Evolutionary conservation across 192 early-diverging fungal species (phyloP).

Genomic region (Pilaira anomala): DNA sequence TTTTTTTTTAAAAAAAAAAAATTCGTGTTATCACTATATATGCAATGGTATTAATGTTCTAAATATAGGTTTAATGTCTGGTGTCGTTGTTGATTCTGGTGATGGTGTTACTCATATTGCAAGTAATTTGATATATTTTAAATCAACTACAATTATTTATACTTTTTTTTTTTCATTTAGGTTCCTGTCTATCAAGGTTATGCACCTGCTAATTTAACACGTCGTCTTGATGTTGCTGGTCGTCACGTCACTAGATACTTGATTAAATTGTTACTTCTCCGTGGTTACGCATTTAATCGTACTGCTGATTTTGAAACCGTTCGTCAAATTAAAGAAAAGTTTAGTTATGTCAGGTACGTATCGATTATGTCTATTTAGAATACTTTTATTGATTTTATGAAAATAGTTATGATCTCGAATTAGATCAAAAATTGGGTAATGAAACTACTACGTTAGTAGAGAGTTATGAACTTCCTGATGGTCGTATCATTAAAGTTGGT

Average conservation of each 20-base stretch:
- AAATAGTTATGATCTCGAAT: constrained; percentile 85
- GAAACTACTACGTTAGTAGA: constrained; percentile 98
- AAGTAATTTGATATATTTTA: constrained; percentile 7
- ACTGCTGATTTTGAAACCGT: constrained; percentile 99
- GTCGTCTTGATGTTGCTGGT: constrained; percentile 93
- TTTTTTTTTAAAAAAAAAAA: not conserved
- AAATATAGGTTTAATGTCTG: constrained; percentile 79
- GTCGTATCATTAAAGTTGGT: constrained; percentile 96
- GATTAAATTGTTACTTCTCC: constrained; percentile 90
- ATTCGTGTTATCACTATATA: not conserved
- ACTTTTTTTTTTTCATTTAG: not conserved
- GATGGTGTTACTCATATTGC: constrained; percentile 99
- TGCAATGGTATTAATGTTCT: no score
- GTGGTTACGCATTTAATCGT: constrained; percentile 95
- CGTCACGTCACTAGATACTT: constrained; percentile 94
- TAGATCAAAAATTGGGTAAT: constrained; percentile 91
- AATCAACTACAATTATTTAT: not conserved
- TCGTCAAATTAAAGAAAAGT: constrained; percentile 95
- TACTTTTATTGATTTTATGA: not conserved
- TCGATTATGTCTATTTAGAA: not conserved
- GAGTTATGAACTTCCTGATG: constrained; percentile 96
- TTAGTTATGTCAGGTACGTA: constrained; percentile 92
- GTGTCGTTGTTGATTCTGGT: constrained; percentile 97
- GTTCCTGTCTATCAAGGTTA: constrained; percentile 97
- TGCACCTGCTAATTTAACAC: constrained; percentile 83